A percentile compares a stretch with the other conserved stretches of the same genome.
phyloP scores from a whole-genome alignment of 441 rosid species.

The Heliophila coronopifolia region DNA sequence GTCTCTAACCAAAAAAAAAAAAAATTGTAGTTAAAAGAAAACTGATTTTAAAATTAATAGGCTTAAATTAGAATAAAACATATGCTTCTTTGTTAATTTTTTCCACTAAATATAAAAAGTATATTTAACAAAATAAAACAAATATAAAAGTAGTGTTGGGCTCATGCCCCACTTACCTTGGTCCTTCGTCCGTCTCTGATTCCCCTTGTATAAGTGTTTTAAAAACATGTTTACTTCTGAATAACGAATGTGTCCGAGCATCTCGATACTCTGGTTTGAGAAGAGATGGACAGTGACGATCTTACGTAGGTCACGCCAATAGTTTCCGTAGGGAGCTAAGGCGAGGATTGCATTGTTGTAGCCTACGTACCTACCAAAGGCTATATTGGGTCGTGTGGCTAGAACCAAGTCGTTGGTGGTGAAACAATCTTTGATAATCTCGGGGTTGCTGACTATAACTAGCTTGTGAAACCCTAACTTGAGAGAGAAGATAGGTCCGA shows the following conservation, averaged over 20 bases:
- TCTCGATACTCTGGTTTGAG: constrained; percentile 41
- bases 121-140: too few relatives aligned
- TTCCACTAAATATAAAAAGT: too few relatives aligned
- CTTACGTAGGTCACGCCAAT: constrained; percentile 61
- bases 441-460: constrained; percentile 37
- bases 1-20: too few relatives aligned
- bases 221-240: constrained; percentile 36
- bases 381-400: constrained; percentile 43
- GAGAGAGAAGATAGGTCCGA: constrained; percentile 49
- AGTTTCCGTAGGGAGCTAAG: constrained; percentile 54
- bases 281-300: constrained; percentile 46
- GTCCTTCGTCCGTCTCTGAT: too few relatives aligned
- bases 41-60: too few relatives aligned
- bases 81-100: too few relatives aligned
- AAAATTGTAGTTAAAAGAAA: too few relatives aligned
- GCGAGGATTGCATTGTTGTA: constrained; percentile 44
- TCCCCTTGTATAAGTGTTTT: constrained; percentile 30
- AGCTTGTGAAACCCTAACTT: constrained; percentile 32
- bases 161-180: too few relatives aligned
- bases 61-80: too few relatives aligned
- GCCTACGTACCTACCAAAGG: constrained; percentile 42
- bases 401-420: constrained; percentile 43
- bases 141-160: too few relatives aligned
- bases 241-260: constrained; percentile 36
- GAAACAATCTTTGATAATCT: constrained; percentile 39